Evolutionary conservation across 331 rosid species (phyloP), one percentile per base, ranked within the genome.

Genomic region (Arachis monticola): DNA sequence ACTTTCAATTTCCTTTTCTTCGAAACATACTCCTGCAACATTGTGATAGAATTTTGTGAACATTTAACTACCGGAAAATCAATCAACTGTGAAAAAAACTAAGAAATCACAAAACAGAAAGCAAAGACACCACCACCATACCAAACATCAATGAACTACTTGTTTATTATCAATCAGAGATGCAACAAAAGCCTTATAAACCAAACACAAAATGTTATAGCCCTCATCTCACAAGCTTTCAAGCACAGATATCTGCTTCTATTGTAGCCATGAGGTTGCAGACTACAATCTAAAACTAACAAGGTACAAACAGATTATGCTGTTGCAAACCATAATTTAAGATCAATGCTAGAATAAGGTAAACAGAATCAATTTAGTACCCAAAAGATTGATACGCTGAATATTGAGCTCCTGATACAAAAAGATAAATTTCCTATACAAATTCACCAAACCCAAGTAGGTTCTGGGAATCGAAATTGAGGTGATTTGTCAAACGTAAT

Each of bases 11-110:
- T 88, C 79, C 69, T 84, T 72, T 82, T 87, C 76, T 70, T 82
- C 9, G 82, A 77, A 69, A 84, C 88, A 81, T 67, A 67, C 51
- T 84, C 92, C 97, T 91, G 80, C 69, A 66, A 64, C 22, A 74
- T 59, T 5, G 53, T 64, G n/a, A 62, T 22, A 55, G 40, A 38
- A 67, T 56, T 78, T 10, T 1, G 56, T 12, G 55, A 57, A 50
- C 50, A 45, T 60, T 32, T 60, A 59, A 32, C 63, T 48, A 60
- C 46, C 8, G 40, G 40, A 35, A 35, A 35, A 35, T 35, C 40
- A 35, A 35, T 2, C 40, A 35, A 35, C 40, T 35, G 40, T 35
- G 40, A 35, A 4, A 35, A 35, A 27, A 58, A 6, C 30, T n/a
- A 14, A 50, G 10, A 10, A 32, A 42, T 14, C 10, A n/a, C 22